A percentile compares a stretch with the other conserved stretches of the same genome.
phyloP scores from a whole-genome alignment of 352 stramenopile species.

The Globisporangium sylvaticum region DNA sequence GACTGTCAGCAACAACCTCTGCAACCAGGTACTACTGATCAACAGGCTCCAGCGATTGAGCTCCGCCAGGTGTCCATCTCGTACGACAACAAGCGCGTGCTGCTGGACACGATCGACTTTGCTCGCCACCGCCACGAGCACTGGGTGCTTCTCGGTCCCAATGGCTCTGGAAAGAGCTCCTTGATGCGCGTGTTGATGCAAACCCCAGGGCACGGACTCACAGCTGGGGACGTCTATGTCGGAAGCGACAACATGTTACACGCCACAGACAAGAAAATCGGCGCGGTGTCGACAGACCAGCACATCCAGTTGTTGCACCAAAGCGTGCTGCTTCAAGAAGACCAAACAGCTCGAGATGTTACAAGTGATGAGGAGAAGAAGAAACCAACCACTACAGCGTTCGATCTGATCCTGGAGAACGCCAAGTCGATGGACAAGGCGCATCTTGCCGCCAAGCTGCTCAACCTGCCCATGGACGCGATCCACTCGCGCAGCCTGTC shows the following conservation, averaged over 20 bases:
- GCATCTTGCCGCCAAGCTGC: conserved; percentile 27
- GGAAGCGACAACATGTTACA: conserved; percentile 10
- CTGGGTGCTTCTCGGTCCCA: conserved; percentile 66
- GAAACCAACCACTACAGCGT: conserved; percentile 15
- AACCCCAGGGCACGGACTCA: conserved; percentile 45
- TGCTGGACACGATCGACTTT: conserved; percentile 56
- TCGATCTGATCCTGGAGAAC: conserved; percentile 42
- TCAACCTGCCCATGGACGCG: conserved; percentile 26
- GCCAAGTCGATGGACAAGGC: conserved; percentile 30
- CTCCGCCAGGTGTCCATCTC: conserved; percentile 54
- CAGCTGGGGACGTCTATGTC: conserved; percentile 35
- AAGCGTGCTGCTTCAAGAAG: conserved; percentile 20
- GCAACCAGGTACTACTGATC: background rate
- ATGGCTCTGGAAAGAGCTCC: conserved; percentile 77
- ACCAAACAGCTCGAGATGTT: conserved; percentile 1
- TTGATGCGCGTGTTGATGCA: conserved; percentile 73
- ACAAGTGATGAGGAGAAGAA: conserved; percentile 13
- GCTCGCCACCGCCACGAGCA: conserved; percentile 45
- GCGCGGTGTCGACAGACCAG: conserved; percentile 87
- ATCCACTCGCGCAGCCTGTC: conserved; percentile 47
- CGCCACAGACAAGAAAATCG: conserved; percentile 23
- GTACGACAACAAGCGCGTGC: conserved; percentile 44
- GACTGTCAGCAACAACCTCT: conserved; percentile 1
- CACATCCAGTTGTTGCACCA: conserved; percentile 78
- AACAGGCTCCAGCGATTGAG: conserved; percentile 23